phyloP scores from a whole-genome alignment of 2,329 filamentous ascomycete genomes.

The Diaporthe sp. region DNA sequence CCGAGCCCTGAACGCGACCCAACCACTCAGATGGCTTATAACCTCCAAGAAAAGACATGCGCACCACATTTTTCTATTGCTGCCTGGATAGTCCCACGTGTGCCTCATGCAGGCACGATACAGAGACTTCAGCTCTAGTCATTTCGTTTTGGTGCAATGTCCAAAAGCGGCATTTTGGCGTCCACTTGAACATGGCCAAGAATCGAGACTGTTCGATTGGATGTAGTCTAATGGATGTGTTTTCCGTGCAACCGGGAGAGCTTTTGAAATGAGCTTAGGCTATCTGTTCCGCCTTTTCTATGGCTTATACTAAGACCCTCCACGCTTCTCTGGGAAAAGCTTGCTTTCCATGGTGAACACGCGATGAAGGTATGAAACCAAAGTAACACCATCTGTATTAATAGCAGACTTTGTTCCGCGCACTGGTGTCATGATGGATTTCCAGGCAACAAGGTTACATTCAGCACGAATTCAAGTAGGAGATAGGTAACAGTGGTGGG shows the following conservation, averaged over 20 bases:
- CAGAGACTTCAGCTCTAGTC: not conserved
- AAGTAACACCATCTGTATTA: no score
- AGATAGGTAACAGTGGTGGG: not conserved
- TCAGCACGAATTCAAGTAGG: not conserved
- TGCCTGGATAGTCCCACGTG: not conserved
- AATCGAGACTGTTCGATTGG: not conserved
- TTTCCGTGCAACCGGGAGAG: not conserved
- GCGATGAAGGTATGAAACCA: not conserved
- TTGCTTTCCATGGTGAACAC: not conserved
- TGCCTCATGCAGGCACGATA: not conserved
- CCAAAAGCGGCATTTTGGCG: not conserved
- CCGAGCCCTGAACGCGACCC: not conserved
- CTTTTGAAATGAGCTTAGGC: not conserved
- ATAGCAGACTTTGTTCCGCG: no score
- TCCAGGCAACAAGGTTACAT: not conserved
- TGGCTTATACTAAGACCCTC: no score
- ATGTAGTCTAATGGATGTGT: not conserved
- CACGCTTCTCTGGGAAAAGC: not conserved
- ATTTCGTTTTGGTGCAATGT: not conserved
- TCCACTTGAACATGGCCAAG: not conserved
- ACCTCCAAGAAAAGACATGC: not conserved
- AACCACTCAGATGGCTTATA: not conserved
- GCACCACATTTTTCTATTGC: not conserved
- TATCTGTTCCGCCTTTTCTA: not conserved
- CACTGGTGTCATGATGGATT: not conserved